Evolutionary conservation across 2,329 filamentous ascomycete genomes (phyloP).

Genomic region (Aureobasidium namibiae): DNA sequence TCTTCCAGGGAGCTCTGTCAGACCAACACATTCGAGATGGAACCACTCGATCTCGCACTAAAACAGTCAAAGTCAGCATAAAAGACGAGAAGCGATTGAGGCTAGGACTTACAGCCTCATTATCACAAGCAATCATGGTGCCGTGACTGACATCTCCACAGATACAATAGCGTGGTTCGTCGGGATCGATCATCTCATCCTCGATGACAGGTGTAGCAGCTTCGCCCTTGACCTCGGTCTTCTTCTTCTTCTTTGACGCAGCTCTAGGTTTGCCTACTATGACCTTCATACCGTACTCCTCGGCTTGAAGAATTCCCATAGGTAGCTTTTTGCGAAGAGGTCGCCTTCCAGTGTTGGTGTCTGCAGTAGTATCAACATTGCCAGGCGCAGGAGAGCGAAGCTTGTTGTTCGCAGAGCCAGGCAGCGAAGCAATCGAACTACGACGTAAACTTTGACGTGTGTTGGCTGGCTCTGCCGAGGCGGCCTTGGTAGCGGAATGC

Average conservation of each 20-base stretch:
- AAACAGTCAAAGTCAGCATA: conserved; percentile 14
- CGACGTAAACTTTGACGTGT: conserved; percentile 35
- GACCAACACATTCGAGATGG: conserved; percentile 67
- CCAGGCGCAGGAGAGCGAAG: conserved; percentile 16
- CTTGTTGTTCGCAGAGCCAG: conserved; percentile 20
- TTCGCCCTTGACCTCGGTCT: conserved; percentile 34
- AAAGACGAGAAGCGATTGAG: neutral
- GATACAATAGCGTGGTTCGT: conserved; percentile 68
- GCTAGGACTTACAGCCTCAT: conserved; percentile 55
- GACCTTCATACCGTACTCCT: conserved; percentile 52
- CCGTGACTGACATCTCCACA: conserved; percentile 76
- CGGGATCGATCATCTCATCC: conserved; percentile 53
- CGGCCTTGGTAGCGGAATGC: conserved; percentile 31
- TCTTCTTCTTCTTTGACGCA: conserved; percentile 55
- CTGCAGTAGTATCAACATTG: conserved; percentile 15
- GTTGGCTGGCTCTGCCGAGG: conserved; percentile 40
- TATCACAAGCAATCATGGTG: conserved; percentile 77
- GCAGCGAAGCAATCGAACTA: conserved; percentile 38
- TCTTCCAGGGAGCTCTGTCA: conserved; percentile 59
- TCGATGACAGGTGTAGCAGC: conserved; percentile 15
- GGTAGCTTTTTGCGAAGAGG: conserved; percentile 60
- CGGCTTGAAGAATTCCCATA: conserved; percentile 59
- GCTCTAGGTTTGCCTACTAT: conserved; percentile 66
- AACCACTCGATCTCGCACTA: conserved; percentile 80
- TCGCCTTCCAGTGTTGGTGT: neutral